Percentiles rank a stretch among this genome's conserved stretches.
Evolutionary conservation across 2,329 filamentous ascomycete genomes (phyloP).

Genomic region (Alternaria gaisen): DNA sequence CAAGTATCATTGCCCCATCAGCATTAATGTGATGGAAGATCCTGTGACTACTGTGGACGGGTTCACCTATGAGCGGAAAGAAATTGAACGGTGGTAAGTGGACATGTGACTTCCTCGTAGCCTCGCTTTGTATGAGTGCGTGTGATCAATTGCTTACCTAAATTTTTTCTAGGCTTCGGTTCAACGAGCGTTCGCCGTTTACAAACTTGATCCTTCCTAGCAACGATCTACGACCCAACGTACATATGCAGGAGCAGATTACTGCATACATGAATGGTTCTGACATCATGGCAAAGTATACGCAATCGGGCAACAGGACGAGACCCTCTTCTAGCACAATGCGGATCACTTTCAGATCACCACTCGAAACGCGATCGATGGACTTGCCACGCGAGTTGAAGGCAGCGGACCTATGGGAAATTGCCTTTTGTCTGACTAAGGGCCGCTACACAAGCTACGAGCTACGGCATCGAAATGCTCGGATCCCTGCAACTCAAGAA

Average conservation of each 20-base stretch:
- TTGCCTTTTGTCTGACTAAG: background rate
- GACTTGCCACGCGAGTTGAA: background rate
- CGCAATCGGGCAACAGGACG: background rate
- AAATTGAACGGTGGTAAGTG: background rate
- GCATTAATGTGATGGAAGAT: constrained; percentile 44
- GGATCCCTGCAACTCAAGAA: background rate
- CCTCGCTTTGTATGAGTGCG: background rate
- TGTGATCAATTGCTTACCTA: background rate
- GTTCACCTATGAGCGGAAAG: constrained; percentile 43
- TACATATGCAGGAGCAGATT: background rate
- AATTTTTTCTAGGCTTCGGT: background rate
- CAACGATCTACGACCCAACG: background rate
- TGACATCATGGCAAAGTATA: background rate
- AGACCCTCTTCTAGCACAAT: background rate
- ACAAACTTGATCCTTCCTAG: background rate
- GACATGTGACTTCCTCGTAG: background rate
- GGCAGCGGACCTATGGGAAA: background rate
- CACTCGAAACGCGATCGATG: background rate
- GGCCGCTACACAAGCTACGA: background rate
- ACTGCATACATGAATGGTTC: background rate
- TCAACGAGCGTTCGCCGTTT: background rate
- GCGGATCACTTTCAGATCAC: background rate
- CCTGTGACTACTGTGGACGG: constrained; percentile 46
- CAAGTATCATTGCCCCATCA: constrained; percentile 45
- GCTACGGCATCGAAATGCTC: background rate